Base-by-base conservation (phyloP, 2,329 filamentous ascomycete genomes). In the Alternaria sp. region DNA sequence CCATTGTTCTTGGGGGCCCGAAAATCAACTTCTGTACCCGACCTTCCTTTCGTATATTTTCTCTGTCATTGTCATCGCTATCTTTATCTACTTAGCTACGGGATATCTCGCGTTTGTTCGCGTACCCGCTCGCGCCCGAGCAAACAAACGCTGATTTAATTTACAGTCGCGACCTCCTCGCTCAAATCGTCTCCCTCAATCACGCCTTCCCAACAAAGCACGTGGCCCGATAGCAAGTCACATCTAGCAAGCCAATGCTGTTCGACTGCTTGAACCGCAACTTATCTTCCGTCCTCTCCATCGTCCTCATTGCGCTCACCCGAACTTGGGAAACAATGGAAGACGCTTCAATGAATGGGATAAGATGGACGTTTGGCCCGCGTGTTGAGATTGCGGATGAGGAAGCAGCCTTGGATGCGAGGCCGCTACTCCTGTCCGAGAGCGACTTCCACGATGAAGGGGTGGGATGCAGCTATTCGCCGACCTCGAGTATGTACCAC, bases 301-400 rank as follows among this genome's bases (percentile, higher is more conserved):
- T 22, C 12, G 20, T 44, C 25, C 22, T 60, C 10, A 8, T 9
- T 18, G 18, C 36, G 9, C 16, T 46, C 20, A 25, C 38, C 16
- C 34, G 41, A 43, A 41, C n/a, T 20, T 49, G 40, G 20, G 50
- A 46, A 41, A 49, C 25, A 7, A 57, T 57, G 59, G 59, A 46
- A 32, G 56, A 49, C 12, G 50, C 40, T 30, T n/a, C 25, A 18
- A 18, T 48, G 32, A 43, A 45, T 25, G 28, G 41, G n/a, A 18
- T 48, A 45, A 51, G 56, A 30, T 54, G 57, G 48, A 22, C 38
- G 9, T 62, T 59, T 36, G 49, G 55, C 34, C 40, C 34, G 20
- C 51, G 40, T 18, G 28, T 44, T 34, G 34, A 14, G 12, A 11
- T 11, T 25, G 6, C 25, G 18, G 43, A 57, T 41, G 44, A 59